Base-by-base conservation (phyloP, 1,284 basidiomycete genomes). In the Exsudoporus floridanus region DNA sequence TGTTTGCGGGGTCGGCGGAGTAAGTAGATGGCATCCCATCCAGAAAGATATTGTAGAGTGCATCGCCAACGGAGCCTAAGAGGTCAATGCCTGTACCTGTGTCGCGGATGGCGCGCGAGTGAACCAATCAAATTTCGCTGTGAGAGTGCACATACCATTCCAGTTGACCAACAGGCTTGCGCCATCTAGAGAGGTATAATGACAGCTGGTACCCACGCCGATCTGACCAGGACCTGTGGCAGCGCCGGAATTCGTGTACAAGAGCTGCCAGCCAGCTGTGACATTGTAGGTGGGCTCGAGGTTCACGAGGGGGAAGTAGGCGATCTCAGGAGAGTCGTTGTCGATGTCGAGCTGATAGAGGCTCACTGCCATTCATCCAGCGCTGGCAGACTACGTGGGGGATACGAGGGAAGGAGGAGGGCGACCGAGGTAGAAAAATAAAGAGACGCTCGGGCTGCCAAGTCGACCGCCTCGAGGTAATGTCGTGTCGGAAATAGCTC, bases 241-340 rank as follows among this genome's bases (percentile, higher is more conserved):
- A 49, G 79, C 82, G 10, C 80, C 80, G 7, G 82, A 78, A 40
- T 41, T 46, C 7, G 73, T 69, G 64, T 78, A 86, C 67, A 76
- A 79, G 18, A 84, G 78, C 63, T 82, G 82, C 88, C 87, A 90
- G 62, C 85, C 84, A 30, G 73, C 74, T n/a, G 69, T 61, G 46
- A 80, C 60, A 60, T 80, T 73, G 1, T 79, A 72, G 14, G 72
- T 67, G 31, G 76, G 71, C 31, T 64, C 56, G 51, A 79, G 70
- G 16, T 79, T 81, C 43, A 72, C 61, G 53, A 82, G 78, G 19
- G 87, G 88, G 51, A 70, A 74, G 71, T 88, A 90, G 36, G 63
- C 62, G 60, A 90, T 72, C 42, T 74, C 66, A 13, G 88, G 88
- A 31, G 86, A 88, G 46, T 81, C 80, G 65, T 89, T 81, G 67